Evolutionary conservation across 345 rosid species (phyloP).

Genomic region (Fremontodendron californicum): DNA sequence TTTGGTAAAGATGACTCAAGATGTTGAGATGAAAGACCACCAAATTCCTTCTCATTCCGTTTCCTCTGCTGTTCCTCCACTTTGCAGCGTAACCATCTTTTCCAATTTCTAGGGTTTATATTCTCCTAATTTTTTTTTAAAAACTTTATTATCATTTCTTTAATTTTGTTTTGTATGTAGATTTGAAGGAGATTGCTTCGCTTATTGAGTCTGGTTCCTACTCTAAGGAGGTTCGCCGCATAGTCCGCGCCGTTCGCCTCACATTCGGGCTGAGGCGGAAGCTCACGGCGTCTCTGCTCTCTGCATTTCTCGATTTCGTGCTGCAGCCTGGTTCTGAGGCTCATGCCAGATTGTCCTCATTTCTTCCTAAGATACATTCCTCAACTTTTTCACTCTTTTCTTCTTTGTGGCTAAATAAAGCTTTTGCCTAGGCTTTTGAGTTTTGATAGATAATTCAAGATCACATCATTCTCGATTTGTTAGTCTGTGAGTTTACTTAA

Average conservation of each 20-base stretch:
- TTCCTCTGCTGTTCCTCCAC: slow-evolving; percentile 52
- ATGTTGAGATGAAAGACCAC: slow-evolving; percentile 75
- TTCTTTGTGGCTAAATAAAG: background rate
- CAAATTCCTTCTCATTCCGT: slow-evolving; percentile 52
- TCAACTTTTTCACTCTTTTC: background rate
- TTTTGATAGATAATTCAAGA: background rate
- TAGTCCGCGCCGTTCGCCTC: slow-evolving; percentile 66
- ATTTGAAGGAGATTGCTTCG: slow-evolving; percentile 72
- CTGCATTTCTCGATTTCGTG: slow-evolving; percentile 57
- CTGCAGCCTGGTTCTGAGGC: slow-evolving; percentile 63
- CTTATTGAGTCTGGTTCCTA: slow-evolving; percentile 68
- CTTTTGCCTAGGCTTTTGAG: background rate
- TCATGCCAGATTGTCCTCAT: slow-evolving; percentile 42
- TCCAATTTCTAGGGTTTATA: slow-evolving; percentile 13
- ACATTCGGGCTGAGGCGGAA: slow-evolving; percentile 57
- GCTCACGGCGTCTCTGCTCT: slow-evolving; percentile 49
- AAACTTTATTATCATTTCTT: background rate
- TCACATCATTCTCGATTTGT: background rate
- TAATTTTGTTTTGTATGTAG: slow-evolving; percentile 23
- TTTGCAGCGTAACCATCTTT: slow-evolving; percentile 42
- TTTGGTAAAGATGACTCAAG: slow-evolving; percentile 54
- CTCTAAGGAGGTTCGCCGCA: slow-evolving; percentile 63
- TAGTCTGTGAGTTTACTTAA: background rate
- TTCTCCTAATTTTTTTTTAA: background rate
- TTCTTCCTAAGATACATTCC: slow-evolving; percentile 55